Evolutionary conservation across 108 stramenopile species (phyloP), one percentile per base, ranked within the genome.

Genomic region (Fistulifera solaris): DNA sequence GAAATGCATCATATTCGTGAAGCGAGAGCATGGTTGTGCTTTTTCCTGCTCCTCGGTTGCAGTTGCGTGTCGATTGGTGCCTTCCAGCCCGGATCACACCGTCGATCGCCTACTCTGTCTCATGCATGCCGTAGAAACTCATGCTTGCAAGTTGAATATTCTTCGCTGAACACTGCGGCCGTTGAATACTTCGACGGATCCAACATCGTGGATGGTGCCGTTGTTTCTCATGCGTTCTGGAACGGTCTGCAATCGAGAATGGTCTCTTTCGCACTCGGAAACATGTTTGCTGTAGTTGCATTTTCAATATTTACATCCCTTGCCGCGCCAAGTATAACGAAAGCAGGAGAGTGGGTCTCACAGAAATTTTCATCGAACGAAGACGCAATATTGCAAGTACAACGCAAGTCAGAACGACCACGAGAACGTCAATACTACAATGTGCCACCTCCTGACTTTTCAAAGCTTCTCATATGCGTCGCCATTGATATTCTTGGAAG

Each of bases 181-280:
- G 15, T 57, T 19, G 41, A 43, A 44, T 38, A 40, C n/a, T 85
- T 85, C 61, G 76, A 85, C 64, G 83, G 79, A 26, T 68, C 65
- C 39, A 46, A 64, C 0, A 72, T 78, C 27, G 63, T 71, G 17
- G 71, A 85, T 64, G 61, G 76, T 38, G 76, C 78, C 11, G 79
- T 85, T 11, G 68, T 78, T 15, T 85, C 83, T 8, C 56, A 60
- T 58, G 63, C 58, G 0, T 85, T 75, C 48, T 85, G 83, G 83
- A 66, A 48, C 27, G 43, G 44, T 19, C 40, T 85, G 13, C 52
- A 66, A 45, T 31, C 56, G 27, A 65, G 65, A 56, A 23, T 85
- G 17, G 53, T 78, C 2, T 48, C 67, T 18, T 40, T 85, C 23
- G 26, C 81, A 1, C 51, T 78, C 12, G 77, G 77, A 10, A 74